These are phyloP conservation scores for Volutella citrinella DNA, from an alignment of 2,329 filamentous ascomycete species.

Conservation along the genomic window DNA sequence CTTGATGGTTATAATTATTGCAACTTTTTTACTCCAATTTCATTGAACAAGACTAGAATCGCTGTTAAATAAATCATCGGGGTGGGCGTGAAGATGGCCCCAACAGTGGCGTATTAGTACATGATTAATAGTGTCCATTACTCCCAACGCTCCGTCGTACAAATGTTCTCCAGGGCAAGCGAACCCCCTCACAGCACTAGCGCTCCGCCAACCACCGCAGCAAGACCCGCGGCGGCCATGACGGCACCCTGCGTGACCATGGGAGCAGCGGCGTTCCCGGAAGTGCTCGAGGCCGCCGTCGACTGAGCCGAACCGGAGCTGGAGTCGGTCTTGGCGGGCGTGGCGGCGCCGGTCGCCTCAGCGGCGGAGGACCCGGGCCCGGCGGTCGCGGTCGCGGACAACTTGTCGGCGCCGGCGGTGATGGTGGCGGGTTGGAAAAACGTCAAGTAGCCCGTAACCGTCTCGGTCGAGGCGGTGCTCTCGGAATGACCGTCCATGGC, in stretches of 20 bases:
- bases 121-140: too few relatives aligned
- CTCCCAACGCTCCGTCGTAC: too few relatives aligned
- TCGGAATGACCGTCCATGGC: slow-evolving; percentile 1
- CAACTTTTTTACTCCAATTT: too few relatives aligned
- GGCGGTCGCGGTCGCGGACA: slow-evolving; percentile 20
- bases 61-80: too few relatives aligned
- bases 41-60: too few relatives aligned
- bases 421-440: slow-evolving; percentile 31
- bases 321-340: slow-evolving; percentile 9
- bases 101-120: too few relatives aligned
- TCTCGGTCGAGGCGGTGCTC: slow-evolving; percentile 1
- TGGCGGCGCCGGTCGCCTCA: slow-evolving; percentile 7
- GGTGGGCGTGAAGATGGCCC: too few relatives aligned
- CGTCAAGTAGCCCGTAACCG: slow-evolving; percentile 16
- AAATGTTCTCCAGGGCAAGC: too few relatives aligned
- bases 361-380: slow-evolving; percentile 14
- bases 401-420: slow-evolving; percentile 37
- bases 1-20: too few relatives aligned
- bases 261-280: slow-evolving; percentile 29
- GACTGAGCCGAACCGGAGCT: slow-evolving; percentile 10
- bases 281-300: slow-evolving; percentile 14
- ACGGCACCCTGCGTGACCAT: slow-evolving; percentile 33
- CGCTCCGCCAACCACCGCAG: slow-evolving; percentile 32
- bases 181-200: slow-evolving; percentile 36
- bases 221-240: slow-evolving; percentile 34